Percentiles rank a stretch among this genome's conserved stretches.
These are phyloP conservation scores for Phytophthora pseudosyringae DNA, from an alignment of 352 stramenopile genomes.

Conservation along the genomic window DNA sequence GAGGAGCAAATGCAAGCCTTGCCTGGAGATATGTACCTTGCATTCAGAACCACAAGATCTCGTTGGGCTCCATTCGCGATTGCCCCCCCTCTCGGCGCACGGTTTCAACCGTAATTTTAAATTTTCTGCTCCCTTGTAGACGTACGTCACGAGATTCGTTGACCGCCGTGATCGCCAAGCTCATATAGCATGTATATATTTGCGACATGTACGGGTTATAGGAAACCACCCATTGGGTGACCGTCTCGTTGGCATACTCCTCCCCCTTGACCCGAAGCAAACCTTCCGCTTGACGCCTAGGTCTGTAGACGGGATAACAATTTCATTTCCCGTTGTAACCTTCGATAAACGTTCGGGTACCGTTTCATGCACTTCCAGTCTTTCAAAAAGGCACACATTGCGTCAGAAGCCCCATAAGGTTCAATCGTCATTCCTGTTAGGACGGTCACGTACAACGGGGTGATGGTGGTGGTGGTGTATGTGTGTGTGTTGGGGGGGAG, in stretches of 20 bases:
- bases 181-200: constrained; percentile 66
- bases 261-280: not conserved
- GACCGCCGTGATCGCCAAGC: constrained; percentile 43
- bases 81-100: not conserved
- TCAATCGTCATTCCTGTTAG: no score
- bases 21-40: not conserved
- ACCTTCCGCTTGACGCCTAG: not conserved
- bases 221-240: not conserved
- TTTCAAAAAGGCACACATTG: not conserved
- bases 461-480: no score
- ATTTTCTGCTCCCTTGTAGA: constrained; percentile 57
- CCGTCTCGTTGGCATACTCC: not conserved
- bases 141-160: constrained; percentile 76
- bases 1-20: not conserved
- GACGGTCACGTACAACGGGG: no score
- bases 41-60: not conserved
- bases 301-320: not conserved
- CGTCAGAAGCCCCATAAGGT: not conserved
- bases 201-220: constrained; percentile 11
- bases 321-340: not conserved
- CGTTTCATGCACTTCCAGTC: not conserved
- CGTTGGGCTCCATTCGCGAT: not conserved
- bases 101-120: constrained; percentile 18
- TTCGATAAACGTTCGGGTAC: not conserved
- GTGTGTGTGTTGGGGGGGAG: no score